These are phyloP conservation scores for Jasminum sambac DNA, from an alignment of 257 asterid genomes.

Conservation along the genomic window DNA sequence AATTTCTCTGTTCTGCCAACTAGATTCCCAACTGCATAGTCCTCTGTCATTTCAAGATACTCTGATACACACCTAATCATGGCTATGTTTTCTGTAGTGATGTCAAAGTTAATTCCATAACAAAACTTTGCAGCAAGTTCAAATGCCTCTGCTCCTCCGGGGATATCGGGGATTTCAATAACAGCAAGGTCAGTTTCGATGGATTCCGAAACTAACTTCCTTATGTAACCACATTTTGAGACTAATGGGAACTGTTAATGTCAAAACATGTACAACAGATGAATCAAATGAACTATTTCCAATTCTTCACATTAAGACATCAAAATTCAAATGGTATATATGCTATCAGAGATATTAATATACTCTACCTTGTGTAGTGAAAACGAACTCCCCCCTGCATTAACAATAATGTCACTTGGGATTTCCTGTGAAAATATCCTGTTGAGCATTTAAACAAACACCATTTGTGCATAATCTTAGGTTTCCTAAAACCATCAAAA, in stretches of 20 bases:
- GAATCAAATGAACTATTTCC: not conserved
- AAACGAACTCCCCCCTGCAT: conserved; percentile 68
- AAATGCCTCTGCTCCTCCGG: conserved; percentile 85
- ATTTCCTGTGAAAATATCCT: conserved; percentile 91
- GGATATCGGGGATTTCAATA: conserved; percentile 60
- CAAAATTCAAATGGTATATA: not conserved
- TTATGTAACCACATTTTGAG: conserved; percentile 76
- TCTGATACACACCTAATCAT: conserved; percentile 71
- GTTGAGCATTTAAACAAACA: conserved; percentile 24
- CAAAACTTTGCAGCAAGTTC: conserved; percentile 88
- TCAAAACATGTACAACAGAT: not conserved
- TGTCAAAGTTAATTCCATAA: conserved; percentile 80
- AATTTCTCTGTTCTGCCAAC: conserved; percentile 65
- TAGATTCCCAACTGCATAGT: conserved; percentile 61
- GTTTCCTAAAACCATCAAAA: not conserved
- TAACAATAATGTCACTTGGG: conserved; percentile 69
- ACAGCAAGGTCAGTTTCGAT: conserved; percentile 39
- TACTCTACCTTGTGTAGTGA: conserved; percentile 72
- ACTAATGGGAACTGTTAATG: conserved; percentile 71
- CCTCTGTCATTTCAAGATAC: conserved; percentile 86
- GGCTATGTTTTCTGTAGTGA: conserved; percentile 68
- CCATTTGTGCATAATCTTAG: not conserved
- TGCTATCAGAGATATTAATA: not conserved
- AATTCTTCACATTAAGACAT: not conserved
- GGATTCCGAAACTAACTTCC: conserved; percentile 58